Base-by-base conservation (phyloP, 495 filamentous ascomycete genomes). In the Hypomontagnella monticulosa region DNA sequence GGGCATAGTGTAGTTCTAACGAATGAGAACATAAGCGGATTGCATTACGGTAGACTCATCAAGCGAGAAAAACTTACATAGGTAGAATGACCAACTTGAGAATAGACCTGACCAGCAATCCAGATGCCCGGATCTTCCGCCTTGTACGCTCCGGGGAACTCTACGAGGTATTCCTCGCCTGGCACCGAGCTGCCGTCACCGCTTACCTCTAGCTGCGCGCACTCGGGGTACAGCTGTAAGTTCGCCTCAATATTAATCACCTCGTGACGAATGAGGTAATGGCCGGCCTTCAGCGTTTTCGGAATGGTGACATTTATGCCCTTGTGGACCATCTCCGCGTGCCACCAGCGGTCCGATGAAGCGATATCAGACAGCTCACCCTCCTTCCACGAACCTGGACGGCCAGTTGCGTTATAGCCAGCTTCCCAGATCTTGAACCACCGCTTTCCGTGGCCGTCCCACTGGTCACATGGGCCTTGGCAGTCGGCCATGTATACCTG, bases 351-450 rank as follows among this genome's bases (percentile, higher is more conserved):
- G n/a, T 34, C 47, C 23, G 23, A 27, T 27, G 23, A 3, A 27
- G 23, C 23, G 6, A 27, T 27, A 6, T 27, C 23, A 27, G 23
- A 27, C 2, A 27, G 2, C 23, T 27, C 23, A 27, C 23, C 23
- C 23, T 27, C 23, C 23, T 27, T 27, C 23, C 23, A 27, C 23
- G 23, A 27, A 27, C 23, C 23, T 27, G 58, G 78, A 76, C 67
- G 75, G 70, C 63, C 81, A 71, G 58, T 82, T 79, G 32, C 12
- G 1, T 36, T 23, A 12, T 61, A 41, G 2, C 47, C 57, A 3
- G 57, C 33, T 23, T 61, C 57, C 43, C 44, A 61, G 44, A 84
- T 81, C 73, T 84, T 84, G 71, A 83, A 84, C 81, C 81, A 84
- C 8, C 66, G 63, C 14, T 75, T 74, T 2, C 66, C 70, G 12